Conservation (phyloP, 202 grass and related monocot genomes). For the Setaria italica region DNA sequence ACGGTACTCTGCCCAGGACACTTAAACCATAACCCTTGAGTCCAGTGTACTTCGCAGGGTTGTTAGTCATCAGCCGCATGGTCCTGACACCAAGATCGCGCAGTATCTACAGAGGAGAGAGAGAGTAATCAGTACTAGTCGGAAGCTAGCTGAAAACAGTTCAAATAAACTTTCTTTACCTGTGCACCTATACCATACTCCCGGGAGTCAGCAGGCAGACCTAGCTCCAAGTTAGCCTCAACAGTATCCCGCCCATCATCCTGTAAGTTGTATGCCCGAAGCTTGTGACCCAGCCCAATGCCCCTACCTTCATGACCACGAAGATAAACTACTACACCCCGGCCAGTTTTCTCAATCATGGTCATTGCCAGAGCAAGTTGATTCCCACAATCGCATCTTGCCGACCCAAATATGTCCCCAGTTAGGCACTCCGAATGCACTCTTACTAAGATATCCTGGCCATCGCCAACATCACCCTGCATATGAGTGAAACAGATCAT, state of each 20-base stretch:
- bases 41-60: constrained; percentile 86
- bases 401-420: constrained; percentile 97
- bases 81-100: constrained; percentile 83
- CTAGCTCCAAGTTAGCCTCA: constrained; percentile 94
- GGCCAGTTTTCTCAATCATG: constrained; percentile 86
- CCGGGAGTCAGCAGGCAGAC: constrained; percentile 85
- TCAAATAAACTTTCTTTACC: constrained; percentile 52
- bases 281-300: constrained; percentile 92
- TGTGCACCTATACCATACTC: constrained; percentile 96
- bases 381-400: constrained; percentile 83
- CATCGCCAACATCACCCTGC: constrained; percentile 95
- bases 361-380: constrained; percentile 86
- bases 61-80: constrained; percentile 94
- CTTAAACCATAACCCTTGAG: constrained; percentile 94
- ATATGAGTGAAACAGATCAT: constrained; percentile 31
- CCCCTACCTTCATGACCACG: constrained; percentile 97
- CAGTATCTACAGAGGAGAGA: constrained; percentile 63
- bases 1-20: constrained; percentile 72
- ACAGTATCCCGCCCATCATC: constrained; percentile 90
- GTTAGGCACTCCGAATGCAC: constrained; percentile 96
- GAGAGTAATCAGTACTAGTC: constrained; percentile 15
- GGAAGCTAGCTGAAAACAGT: constrained; percentile 8
- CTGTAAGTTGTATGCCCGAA: constrained; percentile 92
- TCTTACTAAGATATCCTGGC: constrained; percentile 83
- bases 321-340: constrained; percentile 88